These are phyloP conservation scores for Dendrothele bispora DNA, from an alignment of 768 basidiomycete genomes.

Conservation along the genomic window DNA sequence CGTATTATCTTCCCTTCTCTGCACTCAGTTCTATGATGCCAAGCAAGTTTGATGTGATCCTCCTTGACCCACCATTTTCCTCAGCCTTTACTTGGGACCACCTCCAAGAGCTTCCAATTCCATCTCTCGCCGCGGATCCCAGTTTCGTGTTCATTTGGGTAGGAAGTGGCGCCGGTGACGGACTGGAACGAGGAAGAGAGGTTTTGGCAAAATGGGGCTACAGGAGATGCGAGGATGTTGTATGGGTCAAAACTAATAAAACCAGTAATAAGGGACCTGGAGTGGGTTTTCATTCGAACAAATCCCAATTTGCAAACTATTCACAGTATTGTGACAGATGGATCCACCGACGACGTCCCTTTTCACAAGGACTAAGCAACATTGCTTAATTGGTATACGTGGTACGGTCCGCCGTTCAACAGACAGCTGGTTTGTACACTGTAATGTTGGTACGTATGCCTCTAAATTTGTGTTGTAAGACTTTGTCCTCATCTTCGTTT, in stretches of 20 bases:
- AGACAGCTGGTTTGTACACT: constrained; percentile 97
- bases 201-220: constrained; percentile 94
- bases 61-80: constrained; percentile 88
- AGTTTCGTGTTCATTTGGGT: constrained; percentile 97
- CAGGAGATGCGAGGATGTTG: constrained; percentile 94
- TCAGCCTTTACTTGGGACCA: constrained; percentile 86
- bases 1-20: constrained; percentile 68
- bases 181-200: constrained; percentile 89
- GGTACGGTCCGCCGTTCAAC: constrained; percentile 94
- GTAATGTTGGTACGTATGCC: constrained; percentile 82
- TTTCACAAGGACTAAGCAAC: constrained; percentile 89
- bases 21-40: constrained; percentile 57
- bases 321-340: constrained; percentile 45
- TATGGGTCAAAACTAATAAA: constrained; percentile 94
- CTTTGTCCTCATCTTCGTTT: constrained; percentile 1
- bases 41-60: constrained; percentile 85
- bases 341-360: constrained; percentile 86
- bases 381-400: constrained; percentile 95
- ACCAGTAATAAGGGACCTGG: constrained; percentile 71
- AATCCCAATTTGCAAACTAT: background rate
- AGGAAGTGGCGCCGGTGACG: constrained; percentile 86
- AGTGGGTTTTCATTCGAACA: constrained; percentile 44
- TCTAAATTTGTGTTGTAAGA: constrained; percentile 11
- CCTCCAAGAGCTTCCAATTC: constrained; percentile 79
- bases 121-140: constrained; percentile 83